phyloP scores from a whole-genome alignment of 2,329 filamentous ascomycete species.

The Stagonosporopsis rhizophila region DNA sequence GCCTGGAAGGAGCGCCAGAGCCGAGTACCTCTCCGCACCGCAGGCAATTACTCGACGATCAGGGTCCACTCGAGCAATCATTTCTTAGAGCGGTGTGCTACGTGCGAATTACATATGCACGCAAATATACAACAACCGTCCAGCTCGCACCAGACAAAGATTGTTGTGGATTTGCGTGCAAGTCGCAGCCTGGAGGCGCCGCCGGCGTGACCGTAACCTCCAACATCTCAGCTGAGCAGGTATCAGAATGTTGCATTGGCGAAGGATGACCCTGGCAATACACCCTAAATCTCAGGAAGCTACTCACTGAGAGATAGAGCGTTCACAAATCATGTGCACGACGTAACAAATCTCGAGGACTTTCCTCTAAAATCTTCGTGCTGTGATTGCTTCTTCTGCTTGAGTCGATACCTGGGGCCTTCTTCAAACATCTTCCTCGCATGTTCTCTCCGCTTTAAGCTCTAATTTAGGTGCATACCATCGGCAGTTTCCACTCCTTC shows the following conservation, averaged over 20 bases:
- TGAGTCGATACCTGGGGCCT: no score
- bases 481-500: no score
- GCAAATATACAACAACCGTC: background rate
- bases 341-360: no score
- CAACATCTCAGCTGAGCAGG: conserved; percentile 13
- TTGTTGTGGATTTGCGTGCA: background rate
- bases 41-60: conserved; percentile 3
- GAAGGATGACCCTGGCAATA: background rate
- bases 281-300: background rate
- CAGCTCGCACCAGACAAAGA: no score
- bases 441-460: no score
- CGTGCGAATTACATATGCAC: background rate
- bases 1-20: conserved; percentile 1
- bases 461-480: no score
- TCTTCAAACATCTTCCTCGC: no score
- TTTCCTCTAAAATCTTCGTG: no score
- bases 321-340: background rate
- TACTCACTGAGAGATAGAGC: background rate
- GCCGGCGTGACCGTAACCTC: conserved; percentile 6
- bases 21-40: conserved; percentile 3
- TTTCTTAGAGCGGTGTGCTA: background rate
- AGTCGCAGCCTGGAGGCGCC: background rate
- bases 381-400: no score
- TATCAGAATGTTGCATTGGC: conserved; percentile 2
- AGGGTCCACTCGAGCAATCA: background rate